phyloP scores from a whole-genome alignment of 495 filamentous ascomycete genomes.

The Cercophora scortea region DNA sequence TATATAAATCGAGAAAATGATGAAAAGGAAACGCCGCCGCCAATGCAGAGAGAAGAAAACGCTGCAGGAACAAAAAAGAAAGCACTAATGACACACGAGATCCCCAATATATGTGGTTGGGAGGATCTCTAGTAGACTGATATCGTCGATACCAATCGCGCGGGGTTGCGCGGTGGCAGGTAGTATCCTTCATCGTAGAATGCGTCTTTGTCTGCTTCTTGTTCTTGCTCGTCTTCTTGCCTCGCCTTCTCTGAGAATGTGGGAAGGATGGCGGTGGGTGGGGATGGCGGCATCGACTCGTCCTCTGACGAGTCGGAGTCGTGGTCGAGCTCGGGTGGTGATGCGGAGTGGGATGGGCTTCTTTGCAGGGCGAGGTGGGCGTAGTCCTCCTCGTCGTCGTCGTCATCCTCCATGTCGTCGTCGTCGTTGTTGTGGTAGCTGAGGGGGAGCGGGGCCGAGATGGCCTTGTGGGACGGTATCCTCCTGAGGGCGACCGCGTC shows the following conservation, averaged over 20 bases:
- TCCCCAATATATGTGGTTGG: too few relatives aligned
- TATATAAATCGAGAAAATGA: not conserved
- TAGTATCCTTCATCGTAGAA: conserved; percentile 58
- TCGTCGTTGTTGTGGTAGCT: conserved; percentile 25
- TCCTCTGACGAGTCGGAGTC: conserved; percentile 60
- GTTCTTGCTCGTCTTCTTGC: not conserved
- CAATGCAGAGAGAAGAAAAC: conserved; percentile 3
- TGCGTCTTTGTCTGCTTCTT: conserved; percentile 33
- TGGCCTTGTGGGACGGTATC: conserved; percentile 29
- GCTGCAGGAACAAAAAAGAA: not conserved
- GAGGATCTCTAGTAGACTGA: conserved; percentile 32
- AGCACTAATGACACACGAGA: too few relatives aligned
- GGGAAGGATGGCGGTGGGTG: conserved; percentile 56
- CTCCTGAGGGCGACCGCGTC: conserved; percentile 38
- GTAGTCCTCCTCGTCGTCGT: conserved; percentile 64
- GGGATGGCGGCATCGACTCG: conserved; percentile 76
- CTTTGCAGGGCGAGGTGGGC: conserved; percentile 64
- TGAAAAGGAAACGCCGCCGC: conserved; percentile 7
- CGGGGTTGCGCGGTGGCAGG: conserved; percentile 41
- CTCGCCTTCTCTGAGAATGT: conserved; percentile 58
- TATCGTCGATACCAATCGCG: conserved; percentile 39
- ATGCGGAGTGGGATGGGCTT: conserved; percentile 62
- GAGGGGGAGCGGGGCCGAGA: conserved; percentile 8
- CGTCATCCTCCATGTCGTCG: conserved; percentile 58
- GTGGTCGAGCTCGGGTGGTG: conserved; percentile 66